Evolutionary conservation across 2,329 filamentous ascomycete species (phyloP).

Genomic region (Alternaria sp.): DNA sequence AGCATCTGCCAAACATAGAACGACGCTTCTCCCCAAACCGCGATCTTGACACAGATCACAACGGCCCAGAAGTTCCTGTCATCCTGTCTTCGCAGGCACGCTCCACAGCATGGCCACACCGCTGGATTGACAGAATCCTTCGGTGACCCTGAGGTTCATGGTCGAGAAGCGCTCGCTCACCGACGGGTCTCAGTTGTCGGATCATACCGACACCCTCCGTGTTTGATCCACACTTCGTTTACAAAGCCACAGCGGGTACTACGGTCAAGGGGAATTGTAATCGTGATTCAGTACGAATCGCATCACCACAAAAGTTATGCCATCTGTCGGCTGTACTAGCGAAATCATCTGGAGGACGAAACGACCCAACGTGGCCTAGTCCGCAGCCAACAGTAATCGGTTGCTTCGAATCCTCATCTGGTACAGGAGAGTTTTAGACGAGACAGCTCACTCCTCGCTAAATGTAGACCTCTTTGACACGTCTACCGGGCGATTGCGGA

Average conservation of each 20-base stretch:
- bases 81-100: constrained; percentile 28
- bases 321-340: constrained; percentile 34
- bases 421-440: constrained; percentile 25
- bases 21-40: constrained; percentile 30
- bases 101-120: constrained; percentile 19
- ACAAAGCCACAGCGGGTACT: constrained; percentile 14
- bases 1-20: constrained; percentile 33
- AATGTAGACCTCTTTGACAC: constrained; percentile 24
- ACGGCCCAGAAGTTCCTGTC: constrained; percentile 24
- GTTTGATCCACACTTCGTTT: constrained; percentile 16
- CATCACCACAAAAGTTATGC: constrained; percentile 24
- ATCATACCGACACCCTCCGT: constrained; percentile 14
- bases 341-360: constrained; percentile 26
- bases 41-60: constrained; percentile 20
- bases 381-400: constrained; percentile 20
- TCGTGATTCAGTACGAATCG: constrained; percentile 30
- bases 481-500: constrained; percentile 17
- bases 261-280: constrained; percentile 14
- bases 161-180: constrained; percentile 9
- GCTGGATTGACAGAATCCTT: constrained; percentile 18
- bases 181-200: constrained; percentile 21
- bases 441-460: constrained; percentile 24
- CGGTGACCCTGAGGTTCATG: constrained; percentile 4
- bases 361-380: constrained; percentile 29
- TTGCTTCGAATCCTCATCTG: constrained; percentile 27